A percentile compares a stretch with the other conserved stretches of the same genome.
phyloP scores from a whole-genome alignment of 2,329 filamentous ascomycete species.

The Stachybotrys chlorohalonatus region DNA sequence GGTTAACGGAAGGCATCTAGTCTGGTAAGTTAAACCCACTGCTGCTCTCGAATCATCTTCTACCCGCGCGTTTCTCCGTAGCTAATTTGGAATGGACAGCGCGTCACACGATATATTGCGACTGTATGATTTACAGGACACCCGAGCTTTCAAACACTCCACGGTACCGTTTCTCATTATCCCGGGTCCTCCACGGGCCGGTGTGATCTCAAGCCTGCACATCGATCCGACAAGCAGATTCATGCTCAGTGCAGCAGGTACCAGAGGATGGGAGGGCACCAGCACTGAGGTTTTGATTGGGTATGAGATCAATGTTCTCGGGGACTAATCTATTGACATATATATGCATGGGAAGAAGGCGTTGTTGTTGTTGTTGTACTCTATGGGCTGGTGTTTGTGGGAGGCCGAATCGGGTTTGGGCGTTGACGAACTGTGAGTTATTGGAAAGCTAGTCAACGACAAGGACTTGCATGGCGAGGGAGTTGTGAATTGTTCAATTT shows the following conservation, averaged over 20 bases:
- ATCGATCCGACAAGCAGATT: slow-evolving; percentile 82
- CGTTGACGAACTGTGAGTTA: not conserved
- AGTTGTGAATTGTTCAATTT: not conserved
- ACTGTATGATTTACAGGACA: slow-evolving; percentile 76
- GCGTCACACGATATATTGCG: slow-evolving; percentile 90
- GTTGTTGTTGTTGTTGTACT: not conserved
- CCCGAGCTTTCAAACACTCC: slow-evolving; percentile 58
- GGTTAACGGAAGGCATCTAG: slow-evolving; percentile 84
- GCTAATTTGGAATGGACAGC: slow-evolving; percentile 32
- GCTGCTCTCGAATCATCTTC: too few species aligned
- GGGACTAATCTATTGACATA: not conserved
- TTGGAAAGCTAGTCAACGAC: not conserved
- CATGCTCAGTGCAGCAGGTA: slow-evolving; percentile 87
- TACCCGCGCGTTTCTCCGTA: not conserved
- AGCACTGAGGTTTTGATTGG: slow-evolving; percentile 86
- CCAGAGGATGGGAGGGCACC: slow-evolving; percentile 87
- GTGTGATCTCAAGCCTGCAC: slow-evolving; percentile 78
- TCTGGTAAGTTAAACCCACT: slow-evolving; percentile 46
- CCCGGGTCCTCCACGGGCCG: slow-evolving; percentile 73
- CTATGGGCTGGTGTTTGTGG: not conserved
- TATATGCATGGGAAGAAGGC: not conserved
- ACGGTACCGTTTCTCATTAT: slow-evolving; percentile 94
- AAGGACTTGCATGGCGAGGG: not conserved
- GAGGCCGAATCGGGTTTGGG: not conserved
- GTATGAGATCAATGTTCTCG: slow-evolving; percentile 66